phyloP scores from a whole-genome alignment of 1,139 yeast species.

The Geotrichum bryndzae region DNA sequence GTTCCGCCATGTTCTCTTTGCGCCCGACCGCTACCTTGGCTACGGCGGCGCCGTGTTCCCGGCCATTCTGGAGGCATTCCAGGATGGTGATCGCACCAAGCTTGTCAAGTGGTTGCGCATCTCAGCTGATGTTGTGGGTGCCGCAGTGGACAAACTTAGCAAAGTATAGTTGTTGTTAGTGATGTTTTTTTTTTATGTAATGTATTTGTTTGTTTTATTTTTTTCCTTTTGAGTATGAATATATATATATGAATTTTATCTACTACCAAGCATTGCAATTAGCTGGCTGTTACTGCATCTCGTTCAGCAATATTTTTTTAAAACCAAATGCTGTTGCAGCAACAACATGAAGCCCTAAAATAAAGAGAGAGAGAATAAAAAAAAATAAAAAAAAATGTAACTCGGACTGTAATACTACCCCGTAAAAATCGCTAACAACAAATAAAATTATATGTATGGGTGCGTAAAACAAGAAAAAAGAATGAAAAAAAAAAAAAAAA shows the following conservation, averaged over 20 bases:
- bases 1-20: constrained; percentile 20
- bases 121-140: background rate
- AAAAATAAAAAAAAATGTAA: background rate
- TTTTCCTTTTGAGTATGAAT: background rate
- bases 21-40: constrained; percentile 45
- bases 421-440: background rate
- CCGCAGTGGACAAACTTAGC: background rate
- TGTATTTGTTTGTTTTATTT: background rate
- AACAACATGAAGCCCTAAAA: too few relatives aligned
- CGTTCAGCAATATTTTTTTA: too few relatives aligned
- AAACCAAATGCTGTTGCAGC: too few relatives aligned
- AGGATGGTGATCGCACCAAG: constrained; percentile 37
- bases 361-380: too few relatives aligned
- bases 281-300: too few relatives aligned
- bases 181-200: too few relatives aligned
- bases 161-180: background rate
- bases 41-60: constrained; percentile 76
- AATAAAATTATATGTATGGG: too few relatives aligned
- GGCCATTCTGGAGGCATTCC: constrained; percentile 66
- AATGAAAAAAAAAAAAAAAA: too few relatives aligned
- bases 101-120: background rate
- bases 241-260: background rate
- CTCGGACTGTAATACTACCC: background rate
- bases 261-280: too few relatives aligned
- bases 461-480: too few relatives aligned